Evolutionary conservation across 331 rosid species (phyloP).

Genomic region (Quercus lobata): DNA sequence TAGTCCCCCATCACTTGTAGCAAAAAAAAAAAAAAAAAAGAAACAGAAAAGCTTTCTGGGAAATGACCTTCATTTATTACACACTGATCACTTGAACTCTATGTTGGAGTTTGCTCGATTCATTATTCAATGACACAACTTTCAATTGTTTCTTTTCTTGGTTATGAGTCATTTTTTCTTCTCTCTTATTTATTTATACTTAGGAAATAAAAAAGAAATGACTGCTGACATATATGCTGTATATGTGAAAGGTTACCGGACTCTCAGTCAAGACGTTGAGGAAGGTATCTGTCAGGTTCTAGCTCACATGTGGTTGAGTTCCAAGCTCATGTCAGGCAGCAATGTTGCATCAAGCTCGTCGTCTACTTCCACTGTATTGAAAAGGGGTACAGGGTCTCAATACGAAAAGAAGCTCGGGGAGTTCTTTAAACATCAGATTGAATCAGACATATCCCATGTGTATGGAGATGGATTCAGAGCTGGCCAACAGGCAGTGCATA

Average conservation of each 20-base stretch:
- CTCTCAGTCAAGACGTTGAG: slow-evolving; percentile 90
- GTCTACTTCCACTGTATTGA: slow-evolving; percentile 34
- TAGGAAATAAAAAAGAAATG: too few species aligned
- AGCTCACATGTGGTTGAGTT: slow-evolving; percentile 93
- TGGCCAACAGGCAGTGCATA: slow-evolving; percentile 77
- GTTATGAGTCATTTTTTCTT: too few species aligned
- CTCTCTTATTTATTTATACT: too few species aligned
- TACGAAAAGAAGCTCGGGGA: slow-evolving; percentile 89
- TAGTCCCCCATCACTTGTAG: too few species aligned
- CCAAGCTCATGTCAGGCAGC: slow-evolving; percentile 54
- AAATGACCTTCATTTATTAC: not conserved
- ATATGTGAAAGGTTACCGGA: slow-evolving; percentile 73
- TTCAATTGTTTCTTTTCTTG: not conserved
- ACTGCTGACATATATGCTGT: slow-evolving; percentile 1
- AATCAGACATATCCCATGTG: slow-evolving; percentile 92
- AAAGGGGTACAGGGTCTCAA: slow-evolving; percentile 48
- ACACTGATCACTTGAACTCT: too few species aligned
- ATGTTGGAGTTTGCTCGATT: not conserved
- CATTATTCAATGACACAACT: not conserved
- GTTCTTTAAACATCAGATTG: slow-evolving; percentile 90
- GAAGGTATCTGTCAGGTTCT: slow-evolving; percentile 99
- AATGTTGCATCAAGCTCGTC: slow-evolving; percentile 56
- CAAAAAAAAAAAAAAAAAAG: too few species aligned
- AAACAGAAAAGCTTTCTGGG: not conserved
- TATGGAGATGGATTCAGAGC: slow-evolving; percentile 96